Evolutionary conservation across 139 green algal species (phyloP), one percentile per base, ranked within the genome.

Genomic region (Limnomonas spitsbergensis): DNA sequence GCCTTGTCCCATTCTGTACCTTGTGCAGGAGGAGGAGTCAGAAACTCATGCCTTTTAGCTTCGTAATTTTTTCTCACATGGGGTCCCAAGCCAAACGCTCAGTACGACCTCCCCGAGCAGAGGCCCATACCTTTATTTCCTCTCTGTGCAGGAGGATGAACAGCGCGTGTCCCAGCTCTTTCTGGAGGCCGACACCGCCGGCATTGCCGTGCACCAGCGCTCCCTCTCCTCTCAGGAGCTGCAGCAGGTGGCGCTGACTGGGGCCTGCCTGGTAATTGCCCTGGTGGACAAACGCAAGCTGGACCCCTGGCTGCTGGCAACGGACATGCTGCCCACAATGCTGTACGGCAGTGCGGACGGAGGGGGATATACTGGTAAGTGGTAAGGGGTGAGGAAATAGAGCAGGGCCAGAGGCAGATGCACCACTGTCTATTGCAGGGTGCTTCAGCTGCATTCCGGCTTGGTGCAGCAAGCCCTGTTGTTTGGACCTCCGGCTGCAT

Each of bases 201-300:
- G 91, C 71, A 91, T 96, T 38, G 3, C 2, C 0, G 35, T 95
- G 32, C 38, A 87, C 71, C 72, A 88, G 56, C 79, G 86, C 27
- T 89, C 75, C 27, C 26, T 96, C 27, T 37, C 40, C 1, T 53
- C 61, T 3, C 9, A 54, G 1, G 82, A 90, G 71, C 68, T 94
- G 29, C 54, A 84, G 42, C 56, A 74, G 14, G 38, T 76, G 2
- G 38, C 92, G 47, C 74, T 89, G 3, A 75, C 38, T 0, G 88
- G 88, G n/a, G 1, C 32, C n/a, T 88, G 85, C 71, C 53, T 97
- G 20, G 78, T 91, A 29, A 89, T 98, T 3, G 83, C 84, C 27
- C 86, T 98, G 2, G 90, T 97, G 29, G 93, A 98, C 85, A 96
- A 94, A 81, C 53, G 83, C 0, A 90, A 88, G 61, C 78, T 96